These are phyloP conservation scores for Barnettozyma californica DNA, from an alignment of 805 yeast genomes.

Conservation along the genomic window DNA sequence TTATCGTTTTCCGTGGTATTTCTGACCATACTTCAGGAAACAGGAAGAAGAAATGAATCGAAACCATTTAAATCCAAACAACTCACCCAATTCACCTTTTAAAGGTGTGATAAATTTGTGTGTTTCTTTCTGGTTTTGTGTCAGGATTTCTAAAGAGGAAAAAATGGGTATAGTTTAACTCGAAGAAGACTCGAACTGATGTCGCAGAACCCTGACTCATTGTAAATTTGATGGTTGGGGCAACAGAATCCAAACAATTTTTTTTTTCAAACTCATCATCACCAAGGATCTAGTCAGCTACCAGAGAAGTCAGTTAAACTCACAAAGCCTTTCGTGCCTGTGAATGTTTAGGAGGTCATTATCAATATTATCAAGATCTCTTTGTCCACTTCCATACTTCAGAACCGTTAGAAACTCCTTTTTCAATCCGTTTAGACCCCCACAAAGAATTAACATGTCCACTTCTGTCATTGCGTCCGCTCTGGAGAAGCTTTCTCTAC, in stretches of 20 bases:
- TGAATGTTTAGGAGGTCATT: slow-evolving; percentile 6
- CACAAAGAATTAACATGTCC: slow-evolving; percentile 15
- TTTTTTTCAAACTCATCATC: slow-evolving; percentile 5
- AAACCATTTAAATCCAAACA: background rate
- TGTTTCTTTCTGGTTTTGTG: background rate
- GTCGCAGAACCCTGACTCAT: background rate
- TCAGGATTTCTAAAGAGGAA: background rate
- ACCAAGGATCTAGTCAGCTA: background rate
- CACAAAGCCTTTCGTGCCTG: background rate
- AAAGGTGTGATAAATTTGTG: background rate
- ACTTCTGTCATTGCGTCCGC: slow-evolving; percentile 27
- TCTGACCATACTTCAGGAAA: background rate
- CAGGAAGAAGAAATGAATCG: background rate
- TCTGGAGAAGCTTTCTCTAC: slow-evolving; percentile 30
- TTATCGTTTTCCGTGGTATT: background rate
- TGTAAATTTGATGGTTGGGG: background rate
- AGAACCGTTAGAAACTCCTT: background rate
- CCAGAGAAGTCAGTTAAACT: background rate
- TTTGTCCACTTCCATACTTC: background rate
- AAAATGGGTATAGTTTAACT: background rate
- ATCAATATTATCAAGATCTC: background rate
- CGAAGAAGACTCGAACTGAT: slow-evolving; percentile 2
- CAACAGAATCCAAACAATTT: background rate
- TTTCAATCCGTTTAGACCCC: background rate
- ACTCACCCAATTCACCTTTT: background rate